Percentiles rank a stretch among this genome's conserved stretches.
Evolutionary conservation across 2,329 filamentous ascomycete genomes (phyloP).

Genomic region (Cladosporium sp.): DNA sequence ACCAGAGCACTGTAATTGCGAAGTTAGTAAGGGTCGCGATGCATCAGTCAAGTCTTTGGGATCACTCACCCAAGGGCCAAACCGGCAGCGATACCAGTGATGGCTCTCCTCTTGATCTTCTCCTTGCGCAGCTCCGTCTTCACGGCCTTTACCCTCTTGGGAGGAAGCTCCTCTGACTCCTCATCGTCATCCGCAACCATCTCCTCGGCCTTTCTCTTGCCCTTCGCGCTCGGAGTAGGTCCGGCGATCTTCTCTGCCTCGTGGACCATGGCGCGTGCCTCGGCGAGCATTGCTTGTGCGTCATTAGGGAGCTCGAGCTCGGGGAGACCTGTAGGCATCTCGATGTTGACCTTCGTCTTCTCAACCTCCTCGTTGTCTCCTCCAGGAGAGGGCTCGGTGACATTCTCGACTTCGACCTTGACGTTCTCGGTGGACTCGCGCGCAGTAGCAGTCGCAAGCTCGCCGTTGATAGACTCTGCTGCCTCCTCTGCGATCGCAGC

Average conservation of each 20-base stretch:
- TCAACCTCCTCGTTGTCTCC: constrained; percentile 66
- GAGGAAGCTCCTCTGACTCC: constrained; percentile 30
- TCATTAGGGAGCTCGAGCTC: constrained; percentile 73
- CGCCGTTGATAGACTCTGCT: constrained; percentile 18
- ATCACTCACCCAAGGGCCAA: constrained; percentile 81
- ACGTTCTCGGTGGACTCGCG: constrained; percentile 46
- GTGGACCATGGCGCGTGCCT: constrained; percentile 84
- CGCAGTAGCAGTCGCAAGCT: constrained; percentile 11
- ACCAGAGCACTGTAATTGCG: constrained; percentile 22
- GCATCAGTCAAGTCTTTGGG: not conserved
- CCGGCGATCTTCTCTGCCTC: constrained; percentile 56
- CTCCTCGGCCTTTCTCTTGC: constrained; percentile 73
- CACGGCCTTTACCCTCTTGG: constrained; percentile 71
- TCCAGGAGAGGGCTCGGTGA: constrained; percentile 46
- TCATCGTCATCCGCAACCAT: constrained; percentile 51
- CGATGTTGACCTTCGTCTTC: constrained; percentile 69
- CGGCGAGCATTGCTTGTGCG: constrained; percentile 75
- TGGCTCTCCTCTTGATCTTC: constrained; percentile 77
- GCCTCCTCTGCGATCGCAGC: constrained; percentile 23
- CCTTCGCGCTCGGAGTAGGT: constrained; percentile 30
- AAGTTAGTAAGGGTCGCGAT: constrained; percentile 12
- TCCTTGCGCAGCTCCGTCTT: constrained; percentile 80
- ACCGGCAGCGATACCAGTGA: constrained; percentile 81
- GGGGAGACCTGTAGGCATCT: constrained; percentile 64
- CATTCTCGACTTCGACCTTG: constrained; percentile 66